Evolutionary conservation across 1,284 basidiomycete species (phyloP).

Genomic region (Wallemia mellicola): DNA sequence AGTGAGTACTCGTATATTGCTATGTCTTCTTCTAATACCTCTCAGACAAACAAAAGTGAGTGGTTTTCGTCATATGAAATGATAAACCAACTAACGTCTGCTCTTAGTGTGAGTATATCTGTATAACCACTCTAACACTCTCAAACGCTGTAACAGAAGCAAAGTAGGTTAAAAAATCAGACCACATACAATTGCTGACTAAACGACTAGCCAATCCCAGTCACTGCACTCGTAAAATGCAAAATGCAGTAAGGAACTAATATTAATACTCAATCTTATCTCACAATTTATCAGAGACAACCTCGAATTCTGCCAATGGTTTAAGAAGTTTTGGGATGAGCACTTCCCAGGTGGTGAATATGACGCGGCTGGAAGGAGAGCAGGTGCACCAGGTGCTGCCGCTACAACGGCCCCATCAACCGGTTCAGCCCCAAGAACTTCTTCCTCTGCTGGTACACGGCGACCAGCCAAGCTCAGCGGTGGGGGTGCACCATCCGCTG

Average conservation of each 20-base stretch:
- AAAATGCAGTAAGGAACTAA: constrained; percentile 64
- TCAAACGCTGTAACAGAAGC: constrained; percentile 59
- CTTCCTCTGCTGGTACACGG: constrained; percentile 7
- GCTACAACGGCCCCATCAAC: constrained; percentile 13
- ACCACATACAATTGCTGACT: not conserved
- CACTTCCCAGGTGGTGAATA: constrained; percentile 71
- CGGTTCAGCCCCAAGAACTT: constrained; percentile 1
- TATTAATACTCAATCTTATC: not conserved
- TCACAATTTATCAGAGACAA: constrained; percentile 50
- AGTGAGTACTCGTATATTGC: constrained; percentile 8
- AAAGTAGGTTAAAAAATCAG: constrained; percentile 28
- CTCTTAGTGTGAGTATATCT: not conserved
- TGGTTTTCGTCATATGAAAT: not conserved
- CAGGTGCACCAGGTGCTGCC: constrained; percentile 25
- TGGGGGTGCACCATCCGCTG: constrained; percentile 1
- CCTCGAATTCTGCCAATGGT: constrained; percentile 93
- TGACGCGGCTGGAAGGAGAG: constrained; percentile 51
- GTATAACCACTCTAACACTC: not conserved
- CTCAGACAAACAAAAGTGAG: not conserved
- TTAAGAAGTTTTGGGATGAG: constrained; percentile 80
- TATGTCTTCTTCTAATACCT: not conserved
- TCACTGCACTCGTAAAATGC: constrained; percentile 80
- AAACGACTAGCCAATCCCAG: constrained; percentile 45
- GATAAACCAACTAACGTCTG: too few species aligned
- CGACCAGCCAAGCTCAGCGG: constrained; percentile 1